phyloP scores from a whole-genome alignment of 441 rosid genomes.

The Populus tomentosa region DNA sequence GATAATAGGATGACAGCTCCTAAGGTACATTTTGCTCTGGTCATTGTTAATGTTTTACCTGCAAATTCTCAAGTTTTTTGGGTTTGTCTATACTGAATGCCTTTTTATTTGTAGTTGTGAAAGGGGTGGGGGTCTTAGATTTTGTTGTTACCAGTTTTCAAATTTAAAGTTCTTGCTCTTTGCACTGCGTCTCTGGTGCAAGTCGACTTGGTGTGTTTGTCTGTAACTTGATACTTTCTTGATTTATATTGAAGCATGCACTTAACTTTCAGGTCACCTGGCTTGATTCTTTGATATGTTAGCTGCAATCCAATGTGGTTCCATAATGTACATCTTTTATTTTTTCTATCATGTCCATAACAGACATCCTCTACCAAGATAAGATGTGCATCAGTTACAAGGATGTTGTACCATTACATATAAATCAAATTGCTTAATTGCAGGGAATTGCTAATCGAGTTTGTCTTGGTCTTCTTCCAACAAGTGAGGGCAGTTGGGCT shows the following conservation, averaged over 20 bases:
- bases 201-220: not conserved
- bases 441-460: constrained; percentile 94
- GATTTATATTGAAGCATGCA: not conserved
- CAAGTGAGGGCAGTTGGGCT: constrained; percentile 87
- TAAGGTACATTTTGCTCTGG: constrained; percentile 36
- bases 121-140: not conserved
- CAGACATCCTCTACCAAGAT: constrained; percentile 2
- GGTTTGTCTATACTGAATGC: not conserved
- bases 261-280: not conserved
- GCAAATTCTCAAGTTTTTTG: not conserved
- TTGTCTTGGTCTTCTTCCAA: constrained; percentile 87
- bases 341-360: not conserved
- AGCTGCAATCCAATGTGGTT: constrained; percentile 10
- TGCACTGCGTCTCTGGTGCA: not conserved
- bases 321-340: not conserved
- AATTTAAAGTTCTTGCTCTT: not conserved
- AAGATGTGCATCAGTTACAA: not conserved
- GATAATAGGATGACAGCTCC: constrained; percentile 77
- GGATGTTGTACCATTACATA: constrained; percentile 4
- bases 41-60: not conserved
- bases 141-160: not conserved
- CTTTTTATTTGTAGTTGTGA: too few species aligned
- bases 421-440: constrained; percentile 14
- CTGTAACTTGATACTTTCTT: not conserved
- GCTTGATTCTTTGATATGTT: constrained; percentile 1